Conservation (phyloP, 768 basidiomycete genomes). For the Naganishia vaughanmartiniae region DNA sequence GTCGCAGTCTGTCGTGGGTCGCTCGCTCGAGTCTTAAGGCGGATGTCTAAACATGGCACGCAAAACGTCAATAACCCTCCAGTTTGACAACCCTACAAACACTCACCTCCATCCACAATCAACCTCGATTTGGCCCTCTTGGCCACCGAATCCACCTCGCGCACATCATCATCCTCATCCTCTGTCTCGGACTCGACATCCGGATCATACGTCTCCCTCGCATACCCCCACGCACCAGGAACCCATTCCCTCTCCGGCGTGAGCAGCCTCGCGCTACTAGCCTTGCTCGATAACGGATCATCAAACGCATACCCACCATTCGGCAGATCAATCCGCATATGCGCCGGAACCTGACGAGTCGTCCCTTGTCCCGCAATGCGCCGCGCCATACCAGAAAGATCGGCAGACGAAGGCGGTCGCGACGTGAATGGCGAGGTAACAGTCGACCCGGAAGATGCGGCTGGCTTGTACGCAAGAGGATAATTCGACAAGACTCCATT, state of each 20-base stretch:
- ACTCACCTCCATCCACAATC: conserved; percentile 29
- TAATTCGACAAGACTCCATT: conserved; percentile 28
- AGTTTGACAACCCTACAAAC: background rate
- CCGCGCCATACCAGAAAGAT: background rate
- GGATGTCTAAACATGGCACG: background rate
- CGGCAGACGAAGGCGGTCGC: conserved; percentile 14
- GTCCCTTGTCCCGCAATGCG: background rate
- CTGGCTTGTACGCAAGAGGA: conserved; percentile 27
- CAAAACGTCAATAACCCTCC: background rate
- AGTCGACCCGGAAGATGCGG: background rate
- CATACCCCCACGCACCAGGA: conserved; percentile 31
- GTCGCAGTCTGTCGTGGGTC: background rate
- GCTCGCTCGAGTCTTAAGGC: background rate
- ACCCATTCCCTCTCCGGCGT: conserved; percentile 32
- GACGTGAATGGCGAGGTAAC: conserved; percentile 22
- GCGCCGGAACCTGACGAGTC: background rate
- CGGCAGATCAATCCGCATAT: conserved; percentile 23
- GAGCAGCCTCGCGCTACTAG: conserved; percentile 24
- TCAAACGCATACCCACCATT: conserved; percentile 3
- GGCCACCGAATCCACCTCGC: background rate
- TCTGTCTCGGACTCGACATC: conserved; percentile 26
- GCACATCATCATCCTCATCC: conserved; percentile 20
- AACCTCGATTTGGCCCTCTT: conserved; percentile 15
- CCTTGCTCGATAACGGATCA: conserved; percentile 19
- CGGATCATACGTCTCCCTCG: conserved; percentile 27